A percentile compares a stretch with the other conserved stretches of the same genome.
Evolutionary conservation across 345 rosid genomes (phyloP).

Genomic region (Dovyalis caffra): DNA sequence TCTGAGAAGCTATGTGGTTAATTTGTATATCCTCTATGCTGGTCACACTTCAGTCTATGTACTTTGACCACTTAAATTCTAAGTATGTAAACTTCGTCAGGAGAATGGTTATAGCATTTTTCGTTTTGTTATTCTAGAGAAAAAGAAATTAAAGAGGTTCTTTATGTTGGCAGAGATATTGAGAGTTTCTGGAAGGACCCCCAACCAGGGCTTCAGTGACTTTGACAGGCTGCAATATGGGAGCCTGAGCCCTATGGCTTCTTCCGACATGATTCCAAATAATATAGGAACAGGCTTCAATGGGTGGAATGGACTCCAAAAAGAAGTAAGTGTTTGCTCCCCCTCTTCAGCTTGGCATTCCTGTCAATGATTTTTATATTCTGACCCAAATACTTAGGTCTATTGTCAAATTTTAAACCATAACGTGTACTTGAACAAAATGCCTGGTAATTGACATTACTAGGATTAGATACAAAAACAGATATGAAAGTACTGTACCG

Average conservation of each 20-base stretch:
- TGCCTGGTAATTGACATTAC: background rate
- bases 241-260: conserved; percentile 96
- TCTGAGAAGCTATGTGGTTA: background rate
- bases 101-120: background rate
- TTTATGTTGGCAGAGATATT: conserved; percentile 61
- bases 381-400: background rate
- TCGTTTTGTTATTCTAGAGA: background rate
- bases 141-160: background rate
- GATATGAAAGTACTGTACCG: background rate
- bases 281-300: conserved; percentile 54
- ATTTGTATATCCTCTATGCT: background rate
- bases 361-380: background rate
- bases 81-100: background rate
- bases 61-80: background rate
- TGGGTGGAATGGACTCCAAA: conserved; percentile 72
- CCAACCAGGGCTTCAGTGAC: conserved; percentile 79
- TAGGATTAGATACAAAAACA: background rate
- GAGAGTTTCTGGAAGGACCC: conserved; percentile 63
- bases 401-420: background rate
- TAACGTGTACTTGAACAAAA: background rate
- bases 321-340: conserved; percentile 49
- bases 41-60: background rate
- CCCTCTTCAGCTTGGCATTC: conserved; percentile 5
- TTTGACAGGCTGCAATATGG: conserved; percentile 72
- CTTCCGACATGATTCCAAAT: conserved; percentile 70